These are phyloP conservation scores for Ganoderma sinense DNA, from an alignment of 1,284 basidiomycete genomes.

Conservation along the genomic window DNA sequence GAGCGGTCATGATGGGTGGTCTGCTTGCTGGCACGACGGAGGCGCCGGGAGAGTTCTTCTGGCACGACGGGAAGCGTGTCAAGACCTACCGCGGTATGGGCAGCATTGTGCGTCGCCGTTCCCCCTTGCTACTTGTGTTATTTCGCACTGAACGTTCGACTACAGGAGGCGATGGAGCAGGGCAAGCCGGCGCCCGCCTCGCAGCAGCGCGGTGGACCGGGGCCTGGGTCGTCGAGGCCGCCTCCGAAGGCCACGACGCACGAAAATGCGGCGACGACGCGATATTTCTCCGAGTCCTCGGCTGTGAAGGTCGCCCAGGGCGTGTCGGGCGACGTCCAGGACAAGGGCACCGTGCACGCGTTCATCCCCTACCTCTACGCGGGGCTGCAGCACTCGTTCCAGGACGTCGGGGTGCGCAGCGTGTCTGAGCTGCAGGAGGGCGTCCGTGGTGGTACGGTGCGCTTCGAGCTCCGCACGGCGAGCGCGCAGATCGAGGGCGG, in stretches of 20 bases:
- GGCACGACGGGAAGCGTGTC: slow-evolving; percentile 97
- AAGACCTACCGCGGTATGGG: slow-evolving; percentile 99
- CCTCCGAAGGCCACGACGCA: slow-evolving; percentile 57
- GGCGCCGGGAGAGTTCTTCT: slow-evolving; percentile 98
- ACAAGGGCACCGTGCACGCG: slow-evolving; percentile 93
- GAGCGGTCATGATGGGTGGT: slow-evolving; percentile 99
- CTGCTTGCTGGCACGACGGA: slow-evolving; percentile 96
- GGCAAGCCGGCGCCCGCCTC: slow-evolving; percentile 57
- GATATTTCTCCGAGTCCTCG: slow-evolving; percentile 97
- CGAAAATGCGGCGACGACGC: slow-evolving; percentile 96
- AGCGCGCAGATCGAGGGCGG: slow-evolving; percentile 97
- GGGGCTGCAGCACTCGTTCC: slow-evolving; percentile 95
- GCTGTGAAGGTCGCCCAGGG: slow-evolving; percentile 98
- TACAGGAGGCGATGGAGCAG: slow-evolving; percentile 91
- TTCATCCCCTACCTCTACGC: slow-evolving; percentile 94
- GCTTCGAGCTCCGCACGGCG: slow-evolving; percentile 95
- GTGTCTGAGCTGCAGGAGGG: slow-evolving; percentile 69
- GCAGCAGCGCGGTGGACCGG: slow-evolving; percentile 39
- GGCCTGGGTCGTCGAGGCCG: slow-evolving; percentile 53
- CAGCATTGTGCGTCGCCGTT: slow-evolving; percentile 59
- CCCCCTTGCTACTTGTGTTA: too few species aligned
- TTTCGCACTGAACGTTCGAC: slow-evolving; percentile 7
- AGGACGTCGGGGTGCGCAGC: slow-evolving; percentile 89
- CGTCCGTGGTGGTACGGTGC: slow-evolving; percentile 72
- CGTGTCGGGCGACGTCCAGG: slow-evolving; percentile 96